A percentile compares a stretch with the other conserved stretches of the same genome.
phyloP scores from a whole-genome alignment of 495 filamentous ascomycete species.

The Mytilinidion resinicola region DNA sequence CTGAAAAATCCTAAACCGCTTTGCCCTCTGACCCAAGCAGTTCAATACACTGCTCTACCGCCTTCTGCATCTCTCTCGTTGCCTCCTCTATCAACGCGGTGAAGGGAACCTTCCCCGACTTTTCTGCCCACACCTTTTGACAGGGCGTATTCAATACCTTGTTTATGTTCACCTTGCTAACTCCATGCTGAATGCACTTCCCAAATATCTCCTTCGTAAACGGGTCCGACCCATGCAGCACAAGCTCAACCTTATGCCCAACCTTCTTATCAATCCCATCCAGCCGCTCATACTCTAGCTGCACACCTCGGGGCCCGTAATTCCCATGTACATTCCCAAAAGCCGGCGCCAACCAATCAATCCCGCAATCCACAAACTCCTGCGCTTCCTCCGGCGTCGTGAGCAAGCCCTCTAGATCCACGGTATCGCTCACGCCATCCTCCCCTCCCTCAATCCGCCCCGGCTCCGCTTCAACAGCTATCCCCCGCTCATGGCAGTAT shows the following conservation, averaged over 20 bases:
- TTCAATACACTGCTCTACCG: conserved; percentile 69
- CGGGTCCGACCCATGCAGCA: conserved; percentile 73
- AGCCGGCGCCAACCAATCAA: conserved; percentile 76
- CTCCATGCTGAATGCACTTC: conserved; percentile 62
- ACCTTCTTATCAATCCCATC: conserved; percentile 56
- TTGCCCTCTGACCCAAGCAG: conserved; percentile 62
- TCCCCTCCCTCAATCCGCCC: conserved; percentile 80
- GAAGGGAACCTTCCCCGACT: conserved; percentile 57
- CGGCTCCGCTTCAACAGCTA: conserved; percentile 74
- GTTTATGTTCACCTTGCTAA: conserved; percentile 78
- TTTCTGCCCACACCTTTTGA: conserved; percentile 57
- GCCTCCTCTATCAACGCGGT: conserved; percentile 67
- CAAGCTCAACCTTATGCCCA: conserved; percentile 56
- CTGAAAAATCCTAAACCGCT: conserved; percentile 28
- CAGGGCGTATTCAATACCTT: conserved; percentile 73
- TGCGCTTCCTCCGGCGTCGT: conserved; percentile 73
- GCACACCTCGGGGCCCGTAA: conserved; percentile 68
- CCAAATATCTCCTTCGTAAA: conserved; percentile 63
- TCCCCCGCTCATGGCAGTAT: conserved; percentile 69
- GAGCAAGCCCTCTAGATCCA: conserved; percentile 63
- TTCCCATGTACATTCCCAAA: conserved; percentile 85
- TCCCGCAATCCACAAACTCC: conserved; percentile 71
- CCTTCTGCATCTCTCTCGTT: conserved; percentile 66
- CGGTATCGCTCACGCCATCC: conserved; percentile 73
- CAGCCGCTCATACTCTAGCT: conserved; percentile 66